A percentile compares a stretch with the other conserved stretches of the same genome.
Evolutionary conservation across 768 basidiomycete genomes (phyloP).

Genomic region (Kwoniella newhampshirensis): DNA sequence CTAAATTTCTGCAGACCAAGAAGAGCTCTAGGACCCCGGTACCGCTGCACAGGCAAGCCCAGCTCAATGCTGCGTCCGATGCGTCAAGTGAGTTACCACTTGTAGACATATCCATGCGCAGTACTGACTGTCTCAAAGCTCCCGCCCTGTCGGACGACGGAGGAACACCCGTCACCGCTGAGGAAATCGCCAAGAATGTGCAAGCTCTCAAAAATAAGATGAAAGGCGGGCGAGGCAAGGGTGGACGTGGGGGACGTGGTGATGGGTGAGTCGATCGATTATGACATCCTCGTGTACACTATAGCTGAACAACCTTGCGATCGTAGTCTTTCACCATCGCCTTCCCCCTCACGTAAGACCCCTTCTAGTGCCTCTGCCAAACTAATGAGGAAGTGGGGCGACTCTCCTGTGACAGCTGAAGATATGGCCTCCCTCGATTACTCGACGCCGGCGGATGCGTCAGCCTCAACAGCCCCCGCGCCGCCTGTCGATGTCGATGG

Average conservation of each 20-base stretch:
- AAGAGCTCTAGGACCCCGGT: constrained; percentile 25
- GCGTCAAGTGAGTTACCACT: constrained; percentile 25
- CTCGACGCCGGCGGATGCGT: constrained; percentile 56
- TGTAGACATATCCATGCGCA: background rate
- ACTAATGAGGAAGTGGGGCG: constrained; percentile 86
- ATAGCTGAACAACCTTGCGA: background rate
- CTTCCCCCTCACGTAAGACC: constrained; percentile 37
- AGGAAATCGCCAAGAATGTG: constrained; percentile 88
- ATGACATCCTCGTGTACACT: too few relatives aligned
- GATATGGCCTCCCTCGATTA: constrained; percentile 96
- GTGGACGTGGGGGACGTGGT: constrained; percentile 25
- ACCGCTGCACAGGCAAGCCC: constrained; percentile 37
- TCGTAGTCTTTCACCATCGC: constrained; percentile 22
- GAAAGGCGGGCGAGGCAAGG: constrained; percentile 63
- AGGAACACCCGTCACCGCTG: constrained; percentile 57
- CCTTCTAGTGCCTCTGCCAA: constrained; percentile 60
- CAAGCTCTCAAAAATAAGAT: constrained; percentile 82
- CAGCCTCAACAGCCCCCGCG: constrained; percentile 54
- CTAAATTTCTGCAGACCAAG: constrained; percentile 15
- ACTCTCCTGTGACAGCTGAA: constrained; percentile 70
- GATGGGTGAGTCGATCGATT: constrained; percentile 24
- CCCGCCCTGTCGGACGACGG: constrained; percentile 30
- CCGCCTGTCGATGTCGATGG: constrained; percentile 41
- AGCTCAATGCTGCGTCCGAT: constrained; percentile 41
- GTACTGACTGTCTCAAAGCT: constrained; percentile 1